These are phyloP conservation scores for Blepharisma japonicum DNA, from an alignment of 73 alveolate genomes.

Conservation along the genomic window DNA sequence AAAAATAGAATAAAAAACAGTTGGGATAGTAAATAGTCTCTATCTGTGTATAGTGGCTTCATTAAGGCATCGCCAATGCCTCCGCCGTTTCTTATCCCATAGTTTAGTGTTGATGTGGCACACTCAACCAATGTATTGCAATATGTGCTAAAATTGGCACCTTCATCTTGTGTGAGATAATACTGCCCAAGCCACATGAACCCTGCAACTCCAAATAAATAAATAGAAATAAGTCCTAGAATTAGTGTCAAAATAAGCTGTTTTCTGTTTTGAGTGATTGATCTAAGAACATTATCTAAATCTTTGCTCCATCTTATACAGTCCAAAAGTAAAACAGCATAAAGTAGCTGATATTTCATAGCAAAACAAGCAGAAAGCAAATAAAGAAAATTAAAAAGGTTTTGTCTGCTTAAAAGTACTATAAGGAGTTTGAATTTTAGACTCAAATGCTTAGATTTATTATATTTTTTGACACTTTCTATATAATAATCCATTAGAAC, in stretches of 20 bases:
- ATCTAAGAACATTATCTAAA: slow-evolving; percentile 33
- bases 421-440: slow-evolving; percentile 14
- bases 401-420: slow-evolving; percentile 17
- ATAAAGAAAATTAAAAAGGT: slow-evolving; percentile 22
- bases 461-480: background rate
- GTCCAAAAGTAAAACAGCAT: slow-evolving; percentile 46
- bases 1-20: slow-evolving; percentile 75
- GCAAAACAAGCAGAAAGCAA: slow-evolving; percentile 24
- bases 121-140: slow-evolving; percentile 70
- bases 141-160: slow-evolving; percentile 32
- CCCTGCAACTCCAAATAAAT: slow-evolving; percentile 28
- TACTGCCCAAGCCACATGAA: background rate
- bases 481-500: slow-evolving; percentile 6
- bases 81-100: slow-evolving; percentile 81
- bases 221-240: slow-evolving; percentile 38
- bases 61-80: slow-evolving; percentile 73
- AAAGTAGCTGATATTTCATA: slow-evolving; percentile 4
- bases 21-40: slow-evolving; percentile 49
- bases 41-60: slow-evolving; percentile 15
- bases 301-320: slow-evolving; percentile 32
- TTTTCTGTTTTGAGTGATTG: slow-evolving; percentile 34
- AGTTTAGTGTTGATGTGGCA: slow-evolving; percentile 64
- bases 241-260: slow-evolving; percentile 37
- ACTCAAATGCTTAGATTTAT: too few relatives aligned
- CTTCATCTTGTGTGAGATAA: background rate